Evolutionary conservation across 2,329 filamentous ascomycete species (phyloP), one percentile per base, ranked within the genome.

Genomic region (Exophiala sp.): DNA sequence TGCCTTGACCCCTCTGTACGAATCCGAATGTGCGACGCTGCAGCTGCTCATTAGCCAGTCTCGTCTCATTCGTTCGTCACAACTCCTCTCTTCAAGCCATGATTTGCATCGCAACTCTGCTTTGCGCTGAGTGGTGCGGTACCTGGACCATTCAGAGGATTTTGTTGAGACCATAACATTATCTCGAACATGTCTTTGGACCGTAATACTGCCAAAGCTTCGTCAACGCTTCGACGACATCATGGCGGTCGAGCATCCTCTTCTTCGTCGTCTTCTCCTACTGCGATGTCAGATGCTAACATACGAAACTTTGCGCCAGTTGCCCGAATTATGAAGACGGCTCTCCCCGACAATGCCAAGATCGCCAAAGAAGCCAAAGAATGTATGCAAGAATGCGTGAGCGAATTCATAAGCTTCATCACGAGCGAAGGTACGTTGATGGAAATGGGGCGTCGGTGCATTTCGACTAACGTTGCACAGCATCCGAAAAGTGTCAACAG

Each of bases 331-430:
- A 99, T 99, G 94, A 99, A 99, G 75, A 88, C 91, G 66, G 94
- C 94, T 5, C 80, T 99, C 45, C 94, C 94, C 47, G 94, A 99
- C 63, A 99, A 99, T 69, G 94, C 94, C 64, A 99, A 99, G 76
- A 99, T 99, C 58, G 91, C 91, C 56, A 99, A 99, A 71, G 94
- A 99, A 71, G 94, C 94, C 52, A 99, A 99, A 73, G 94, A 99
- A 72, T 99, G 94, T 75, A 97, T 99, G 94, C 94, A 99, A 73
- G 94, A 99, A 74, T 99, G 94, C 69, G 94, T 99, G 55, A 96
- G 91, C 84, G 94, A 99, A 76, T 99, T 99, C 74, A 99, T 99
- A 78, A 96, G 90, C 5, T 99, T 99, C 79, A 97, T 99, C 70
- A 99, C 94, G 34, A 97, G 92, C 72, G 94, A 99, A 81, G 94